A percentile compares a stretch with the other conserved stretches of the same genome.
Evolutionary conservation across 2,329 filamentous ascomycete species (phyloP).

Genomic region (Hypoxylon sp.): DNA sequence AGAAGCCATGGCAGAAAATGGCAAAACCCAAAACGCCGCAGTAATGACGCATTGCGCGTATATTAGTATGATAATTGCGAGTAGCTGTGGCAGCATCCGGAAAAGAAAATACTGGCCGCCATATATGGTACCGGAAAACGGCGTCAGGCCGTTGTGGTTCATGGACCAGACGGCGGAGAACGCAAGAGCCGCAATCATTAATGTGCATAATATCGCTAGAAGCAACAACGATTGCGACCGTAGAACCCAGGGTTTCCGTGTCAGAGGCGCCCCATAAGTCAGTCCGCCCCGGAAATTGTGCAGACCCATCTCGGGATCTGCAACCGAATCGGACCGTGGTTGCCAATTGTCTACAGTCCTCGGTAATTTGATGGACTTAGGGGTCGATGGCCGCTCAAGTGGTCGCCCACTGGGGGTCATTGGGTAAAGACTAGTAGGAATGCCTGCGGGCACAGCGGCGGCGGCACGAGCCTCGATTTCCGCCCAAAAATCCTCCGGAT

Average conservation of each 20-base stretch:
- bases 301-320: constrained; percentile 40
- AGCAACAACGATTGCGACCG: constrained; percentile 74
- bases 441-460: background rate
- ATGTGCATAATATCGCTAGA: constrained; percentile 72
- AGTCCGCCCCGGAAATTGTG: constrained; percentile 57
- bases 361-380: constrained; percentile 42
- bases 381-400: constrained; percentile 2
- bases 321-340: constrained; percentile 50
- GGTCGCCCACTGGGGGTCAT: background rate
- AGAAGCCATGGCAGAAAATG: constrained; percentile 83
- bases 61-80: constrained; percentile 79
- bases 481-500: constrained; percentile 7
- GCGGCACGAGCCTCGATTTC: constrained; percentile 4
- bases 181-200: constrained; percentile 80
- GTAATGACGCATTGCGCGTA: constrained; percentile 83
- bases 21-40: constrained; percentile 81
- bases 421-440: background rate
- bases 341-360: constrained; percentile 54
- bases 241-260: constrained; percentile 80
- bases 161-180: constrained; percentile 80
- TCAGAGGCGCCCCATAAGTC: constrained; percentile 64
- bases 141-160: constrained; percentile 73
- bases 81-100: constrained; percentile 84
- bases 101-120: constrained; percentile 87
- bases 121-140: constrained; percentile 76